These are phyloP conservation scores for Sicyos edulis DNA, from an alignment of 306 rosid species.

Conservation along the genomic window DNA sequence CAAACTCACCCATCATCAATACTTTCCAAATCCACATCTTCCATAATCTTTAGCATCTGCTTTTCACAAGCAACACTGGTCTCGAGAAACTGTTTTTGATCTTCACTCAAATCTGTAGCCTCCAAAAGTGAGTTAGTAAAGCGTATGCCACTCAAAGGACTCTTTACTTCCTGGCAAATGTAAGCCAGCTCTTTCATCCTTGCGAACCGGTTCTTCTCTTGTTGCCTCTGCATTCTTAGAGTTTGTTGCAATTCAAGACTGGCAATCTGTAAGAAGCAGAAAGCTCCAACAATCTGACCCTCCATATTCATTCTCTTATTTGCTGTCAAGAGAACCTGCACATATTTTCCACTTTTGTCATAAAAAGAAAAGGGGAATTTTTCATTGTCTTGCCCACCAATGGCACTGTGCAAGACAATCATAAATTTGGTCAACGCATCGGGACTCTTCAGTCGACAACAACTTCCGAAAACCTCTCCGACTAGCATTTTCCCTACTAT, in stretches of 20 bases:
- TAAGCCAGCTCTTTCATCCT: conserved; percentile 91
- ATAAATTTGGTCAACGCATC: conserved; percentile 84
- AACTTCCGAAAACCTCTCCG: conserved; percentile 91
- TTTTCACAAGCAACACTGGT: conserved; percentile 89
- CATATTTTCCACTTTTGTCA: conserved; percentile 58
- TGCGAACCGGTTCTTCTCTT: conserved; percentile 64
- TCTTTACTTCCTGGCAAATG: conserved; percentile 87
- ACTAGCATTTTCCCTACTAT: conserved; percentile 80
- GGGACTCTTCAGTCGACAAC: conserved; percentile 78
- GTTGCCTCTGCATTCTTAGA: conserved; percentile 68
- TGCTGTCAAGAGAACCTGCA: conserved; percentile 85
- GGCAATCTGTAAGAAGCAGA: conserved; percentile 89
- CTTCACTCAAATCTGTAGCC: conserved; percentile 77
- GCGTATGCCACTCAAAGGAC: conserved; percentile 84
- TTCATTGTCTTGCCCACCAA: conserved; percentile 74
- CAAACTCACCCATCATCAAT: conserved; percentile 77
- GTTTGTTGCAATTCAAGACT: conserved; percentile 84
- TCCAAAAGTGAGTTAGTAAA: conserved; percentile 90
- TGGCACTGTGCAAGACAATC: conserved; percentile 91
- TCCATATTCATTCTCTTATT: conserved; percentile 79
- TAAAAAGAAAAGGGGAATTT: conserved; percentile 74
- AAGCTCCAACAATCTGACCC: conserved; percentile 80
- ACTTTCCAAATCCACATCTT: conserved; percentile 64
- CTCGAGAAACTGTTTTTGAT: conserved; percentile 89
- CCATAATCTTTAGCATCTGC: conserved; percentile 75